Evolutionary conservation across 805 yeast species (phyloP), one percentile per base, ranked within the genome.

Genomic region (Teunomyces cretensis): DNA sequence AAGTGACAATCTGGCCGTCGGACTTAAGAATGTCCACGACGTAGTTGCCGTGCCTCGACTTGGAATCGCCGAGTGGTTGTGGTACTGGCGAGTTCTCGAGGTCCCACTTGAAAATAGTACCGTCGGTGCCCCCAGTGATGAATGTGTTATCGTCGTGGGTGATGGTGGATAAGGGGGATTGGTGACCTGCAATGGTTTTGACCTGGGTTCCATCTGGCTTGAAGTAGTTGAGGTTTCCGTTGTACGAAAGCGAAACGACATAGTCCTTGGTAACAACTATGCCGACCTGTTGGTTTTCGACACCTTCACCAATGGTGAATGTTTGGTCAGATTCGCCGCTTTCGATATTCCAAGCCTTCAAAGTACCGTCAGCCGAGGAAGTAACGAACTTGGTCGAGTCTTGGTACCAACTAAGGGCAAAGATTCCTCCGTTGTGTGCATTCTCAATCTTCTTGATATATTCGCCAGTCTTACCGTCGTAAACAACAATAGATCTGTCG

Each of bases 391-490:
- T 62, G 15, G 60, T 50, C 2, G 81, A 72, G 52, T 77, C 81
- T 22, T 71, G 70, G 30, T 74, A 67, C 92, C 96, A 90, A 16
- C 84, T 75, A 2, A 91, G 67, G 0, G 86, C 83, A 56, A 83
- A 86, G n/a, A 91, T 78, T 39, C 97, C 91, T 39, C 95, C 96
- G 6, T 78, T 75, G 55, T 92, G 92, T 4, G 78, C 79, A 39
- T 65, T 65, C 31, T 62, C 70, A 22, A 82, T 60, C 54, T 75
- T 78, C 44, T 75, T 74, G 13, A 83, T 43, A 52, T 76, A 79
- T 42, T 87, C 96, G 32, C 97, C 97, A 5, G 87, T 79, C 53
- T 84, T 83, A 16, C 97, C 97, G 50, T 92, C 96, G 63, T 88
- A 94, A 7, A 91, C 62, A 28, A 78, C 86, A 45, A 88, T 79